Base-by-base conservation (phyloP, 306 rosid species). In the Lathyrus sativus region DNA sequence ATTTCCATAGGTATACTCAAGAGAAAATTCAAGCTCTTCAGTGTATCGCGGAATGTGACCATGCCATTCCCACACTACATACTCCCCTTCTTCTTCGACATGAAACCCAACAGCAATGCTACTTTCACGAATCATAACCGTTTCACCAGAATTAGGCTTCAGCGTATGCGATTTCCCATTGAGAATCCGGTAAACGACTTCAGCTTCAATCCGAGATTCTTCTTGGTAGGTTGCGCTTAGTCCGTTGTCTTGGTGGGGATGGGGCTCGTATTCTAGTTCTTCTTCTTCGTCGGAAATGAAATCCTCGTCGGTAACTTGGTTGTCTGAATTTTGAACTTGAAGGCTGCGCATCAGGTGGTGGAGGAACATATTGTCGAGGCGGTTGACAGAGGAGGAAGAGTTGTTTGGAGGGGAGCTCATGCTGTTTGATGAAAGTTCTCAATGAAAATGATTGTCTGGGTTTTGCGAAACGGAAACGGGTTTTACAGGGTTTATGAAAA, bases 61-160 rank as follows among this genome's bases (percentile, higher is more conserved):
- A 48, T 93, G 99, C 99, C 99, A 93, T 87, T 93, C 99, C 99
- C 99, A 93, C 0, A 90, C 96, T 48, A 96, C 76, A 64, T 90
- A 93, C 6, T 89, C 95, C 7, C 96, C 85, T 2, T 73, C 91
- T 71, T 84, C 80, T 31, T 93, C 99, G 53, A 83, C 87, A 7
- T 90, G 95, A 70, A 83, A 88, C 13, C 91, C 92, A 7, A 93
- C 95, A 67, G 97, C 90, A 0, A 93, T 80, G 66, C 84, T 92
- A 73, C 87, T 91, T 54, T 90, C 97, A 11, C 88, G 88, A 37
- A 90, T 60, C 0, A 90, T 65, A 19, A 93, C 90, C 9, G 99
- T 90, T 78, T 93, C 91, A 0, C 97, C 97, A 0, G 97, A 90
- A 79, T 93, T 90, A 37, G 99, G 90, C n/a, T 80, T 81, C 28